Evolutionary conservation across 2,329 filamentous ascomycete genomes (phyloP).

Genomic region (Xylariaceae sp.): DNA sequence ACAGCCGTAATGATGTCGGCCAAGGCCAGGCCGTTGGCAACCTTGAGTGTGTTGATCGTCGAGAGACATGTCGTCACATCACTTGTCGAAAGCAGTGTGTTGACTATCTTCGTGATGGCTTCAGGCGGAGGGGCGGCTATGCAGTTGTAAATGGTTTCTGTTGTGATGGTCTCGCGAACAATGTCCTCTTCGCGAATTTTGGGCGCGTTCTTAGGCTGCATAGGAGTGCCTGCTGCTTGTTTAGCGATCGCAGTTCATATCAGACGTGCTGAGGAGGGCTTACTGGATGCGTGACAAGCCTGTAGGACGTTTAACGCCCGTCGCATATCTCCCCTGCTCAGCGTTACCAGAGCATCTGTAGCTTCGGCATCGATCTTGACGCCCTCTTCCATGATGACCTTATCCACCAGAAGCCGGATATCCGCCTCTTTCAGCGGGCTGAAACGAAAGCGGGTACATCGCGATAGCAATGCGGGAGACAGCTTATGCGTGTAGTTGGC

Average conservation of each 20-base stretch:
- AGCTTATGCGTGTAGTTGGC: constrained; percentile 99
- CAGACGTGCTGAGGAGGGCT: constrained; percentile 25
- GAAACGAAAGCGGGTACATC: constrained; percentile 93
- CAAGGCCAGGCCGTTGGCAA: constrained; percentile 76
- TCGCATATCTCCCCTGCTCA: constrained; percentile 96
- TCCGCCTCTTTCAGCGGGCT: constrained; percentile 86
- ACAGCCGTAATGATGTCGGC: constrained; percentile 90
- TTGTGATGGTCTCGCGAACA: constrained; percentile 73
- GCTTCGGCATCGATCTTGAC: constrained; percentile 80
- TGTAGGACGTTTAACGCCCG: constrained; percentile 91
- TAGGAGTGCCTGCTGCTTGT: constrained; percentile 53
- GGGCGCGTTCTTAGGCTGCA: constrained; percentile 55
- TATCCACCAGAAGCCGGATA: constrained; percentile 79
- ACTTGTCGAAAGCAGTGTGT: constrained; percentile 74
- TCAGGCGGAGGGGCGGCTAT: constrained; percentile 91
- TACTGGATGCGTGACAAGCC: constrained; percentile 91
- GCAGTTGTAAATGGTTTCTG: constrained; percentile 93
- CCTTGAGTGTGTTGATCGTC: constrained; percentile 84
- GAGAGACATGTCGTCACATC: constrained; percentile 87
- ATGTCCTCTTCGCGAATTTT: constrained; percentile 60
- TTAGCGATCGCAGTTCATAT: background rate
- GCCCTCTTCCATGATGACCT: constrained; percentile 80
- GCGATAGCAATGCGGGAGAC: constrained; percentile 82
- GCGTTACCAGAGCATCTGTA: constrained; percentile 71
- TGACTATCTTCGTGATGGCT: constrained; percentile 78